phyloP scores from a whole-genome alignment of 2,329 filamentous ascomycete species.

The Neurospora sp. region DNA sequence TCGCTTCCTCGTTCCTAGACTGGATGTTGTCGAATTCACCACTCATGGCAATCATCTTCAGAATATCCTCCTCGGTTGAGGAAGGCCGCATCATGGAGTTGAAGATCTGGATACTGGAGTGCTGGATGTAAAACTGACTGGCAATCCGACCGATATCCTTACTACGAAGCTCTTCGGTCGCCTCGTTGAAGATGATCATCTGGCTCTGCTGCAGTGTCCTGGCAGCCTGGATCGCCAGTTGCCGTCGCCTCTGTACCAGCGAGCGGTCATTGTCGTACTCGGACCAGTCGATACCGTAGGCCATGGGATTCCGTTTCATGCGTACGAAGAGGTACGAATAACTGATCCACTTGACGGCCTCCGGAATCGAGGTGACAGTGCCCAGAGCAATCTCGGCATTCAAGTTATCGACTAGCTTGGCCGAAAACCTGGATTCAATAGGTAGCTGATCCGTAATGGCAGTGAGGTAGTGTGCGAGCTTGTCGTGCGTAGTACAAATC shows the following conservation, averaged over 20 bases:
- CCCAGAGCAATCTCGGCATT: slow-evolving; percentile 92
- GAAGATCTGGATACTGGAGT: slow-evolving; percentile 91
- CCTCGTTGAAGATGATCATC: slow-evolving; percentile 98
- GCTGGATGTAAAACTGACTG: slow-evolving; percentile 92
- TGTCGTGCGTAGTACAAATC: slow-evolving; percentile 95
- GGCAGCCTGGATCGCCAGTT: slow-evolving; percentile 82
- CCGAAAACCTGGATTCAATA: slow-evolving; percentile 93
- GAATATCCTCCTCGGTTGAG: slow-evolving; percentile 80
- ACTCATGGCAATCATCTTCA: slow-evolving; percentile 96
- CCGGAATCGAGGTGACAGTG: slow-evolving; percentile 86
- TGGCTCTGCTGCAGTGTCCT: slow-evolving; percentile 81
- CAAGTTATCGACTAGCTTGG: slow-evolving; percentile 88
- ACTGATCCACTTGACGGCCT: slow-evolving; percentile 94
- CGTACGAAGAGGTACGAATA: slow-evolving; percentile 97
- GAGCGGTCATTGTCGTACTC: slow-evolving; percentile 83
- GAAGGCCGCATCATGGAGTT: slow-evolving; percentile 85
- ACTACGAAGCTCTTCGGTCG: slow-evolving; percentile 80
- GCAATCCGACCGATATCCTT: slow-evolving; percentile 96
- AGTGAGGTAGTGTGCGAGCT: slow-evolving; percentile 78
- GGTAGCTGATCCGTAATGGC: slow-evolving; percentile 93
- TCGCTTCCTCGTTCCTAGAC: slow-evolving; percentile 78
- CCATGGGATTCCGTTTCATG: slow-evolving; percentile 84
- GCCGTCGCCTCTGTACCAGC: slow-evolving; percentile 73
- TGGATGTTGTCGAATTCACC: slow-evolving; percentile 98
- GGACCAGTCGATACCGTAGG: slow-evolving; percentile 91